Evolutionary conservation across 305 asterid species (phyloP).

Genomic region (Fraxinus floribunda): DNA sequence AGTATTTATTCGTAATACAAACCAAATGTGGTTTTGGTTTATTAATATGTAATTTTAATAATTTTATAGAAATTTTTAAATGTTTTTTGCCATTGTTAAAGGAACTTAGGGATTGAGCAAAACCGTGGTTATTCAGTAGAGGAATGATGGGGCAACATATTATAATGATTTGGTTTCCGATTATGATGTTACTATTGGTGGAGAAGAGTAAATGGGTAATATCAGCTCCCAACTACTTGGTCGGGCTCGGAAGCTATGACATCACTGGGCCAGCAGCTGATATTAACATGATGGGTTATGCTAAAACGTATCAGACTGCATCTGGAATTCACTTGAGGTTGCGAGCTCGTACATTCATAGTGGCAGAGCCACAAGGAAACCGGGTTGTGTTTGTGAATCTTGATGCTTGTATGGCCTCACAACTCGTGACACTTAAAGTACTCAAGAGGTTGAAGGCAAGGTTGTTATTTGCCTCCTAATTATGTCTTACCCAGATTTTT

Average conservation of each 20-base stretch:
- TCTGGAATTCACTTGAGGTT: constrained; percentile 96
- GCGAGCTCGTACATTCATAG: constrained; percentile 86
- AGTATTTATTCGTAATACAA: neutral
- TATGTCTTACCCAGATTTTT: constrained; percentile 2
- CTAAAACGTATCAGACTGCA: constrained; percentile 66
- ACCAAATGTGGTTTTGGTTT: neutral
- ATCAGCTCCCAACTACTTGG: constrained; percentile 63
- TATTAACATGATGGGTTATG: constrained; percentile 99
- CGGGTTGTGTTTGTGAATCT: constrained; percentile 78
- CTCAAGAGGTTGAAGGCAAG: constrained; percentile 88
- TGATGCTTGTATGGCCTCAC: constrained; percentile 99
- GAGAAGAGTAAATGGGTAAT: constrained; percentile 40
- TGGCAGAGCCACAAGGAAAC: constrained; percentile 73
- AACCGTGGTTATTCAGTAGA: constrained; percentile 18
- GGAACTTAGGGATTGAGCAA: constrained; percentile 24
- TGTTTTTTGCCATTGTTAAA: constrained; percentile 9
- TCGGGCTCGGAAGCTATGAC: constrained; percentile 95
- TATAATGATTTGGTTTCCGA: constrained; percentile 44
- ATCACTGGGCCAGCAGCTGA: constrained; percentile 99
- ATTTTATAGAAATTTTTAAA: neutral
- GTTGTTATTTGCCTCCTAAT: constrained; percentile 35
- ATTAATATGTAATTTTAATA: neutral
- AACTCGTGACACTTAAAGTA: constrained; percentile 78
- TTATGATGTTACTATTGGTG: constrained; percentile 41
- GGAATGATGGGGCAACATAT: constrained; percentile 35